phyloP scores from a whole-genome alignment of 257 asterid species.

The Craterostigma plantagineum region DNA sequence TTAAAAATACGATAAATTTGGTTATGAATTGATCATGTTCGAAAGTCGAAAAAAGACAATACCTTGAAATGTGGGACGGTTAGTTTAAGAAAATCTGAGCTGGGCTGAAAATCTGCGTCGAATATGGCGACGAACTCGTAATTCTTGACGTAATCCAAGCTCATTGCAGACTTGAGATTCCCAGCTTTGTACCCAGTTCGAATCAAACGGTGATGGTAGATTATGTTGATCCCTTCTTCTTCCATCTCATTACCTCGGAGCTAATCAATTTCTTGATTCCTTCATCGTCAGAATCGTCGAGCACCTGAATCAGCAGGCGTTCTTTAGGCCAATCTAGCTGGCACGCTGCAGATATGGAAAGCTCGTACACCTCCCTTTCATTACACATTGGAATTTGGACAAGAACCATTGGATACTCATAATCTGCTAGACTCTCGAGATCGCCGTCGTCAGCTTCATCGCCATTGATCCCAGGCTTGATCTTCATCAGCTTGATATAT shows the following conservation, averaged over 20 bases:
- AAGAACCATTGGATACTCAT: constrained; percentile 45
- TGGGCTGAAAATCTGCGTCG: constrained; percentile 65
- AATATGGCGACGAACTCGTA: constrained; percentile 60
- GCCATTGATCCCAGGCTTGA: constrained; percentile 26
- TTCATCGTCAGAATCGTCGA: constrained; percentile 49
- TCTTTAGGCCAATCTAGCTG: constrained; percentile 63
- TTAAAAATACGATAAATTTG: no score
- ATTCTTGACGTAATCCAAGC: constrained; percentile 46
- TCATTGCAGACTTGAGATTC: constrained; percentile 58
- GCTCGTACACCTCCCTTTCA: constrained; percentile 61
- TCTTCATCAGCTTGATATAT: constrained; percentile 35
- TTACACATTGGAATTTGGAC: constrained; percentile 78
- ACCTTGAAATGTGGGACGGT: constrained; percentile 69
- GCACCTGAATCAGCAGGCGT: constrained; percentile 38
- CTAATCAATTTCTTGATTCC: constrained; percentile 28
- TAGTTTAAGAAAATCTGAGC: constrained; percentile 40
- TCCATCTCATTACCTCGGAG: constrained; percentile 40
- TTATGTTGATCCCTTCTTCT: constrained; percentile 33
- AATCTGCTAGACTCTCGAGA: constrained; percentile 12
- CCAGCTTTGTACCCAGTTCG: constrained; percentile 71
- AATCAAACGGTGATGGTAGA: constrained; percentile 38
- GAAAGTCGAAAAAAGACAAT: not conserved
- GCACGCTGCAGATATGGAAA: constrained; percentile 50
- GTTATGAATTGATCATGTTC: no score
- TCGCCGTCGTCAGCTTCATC: constrained; percentile 23